Evolutionary conservation across 352 stramenopile genomes (phyloP), one percentile per base, ranked within the genome.

Genomic region (Salisapilia sapeloensis): DNA sequence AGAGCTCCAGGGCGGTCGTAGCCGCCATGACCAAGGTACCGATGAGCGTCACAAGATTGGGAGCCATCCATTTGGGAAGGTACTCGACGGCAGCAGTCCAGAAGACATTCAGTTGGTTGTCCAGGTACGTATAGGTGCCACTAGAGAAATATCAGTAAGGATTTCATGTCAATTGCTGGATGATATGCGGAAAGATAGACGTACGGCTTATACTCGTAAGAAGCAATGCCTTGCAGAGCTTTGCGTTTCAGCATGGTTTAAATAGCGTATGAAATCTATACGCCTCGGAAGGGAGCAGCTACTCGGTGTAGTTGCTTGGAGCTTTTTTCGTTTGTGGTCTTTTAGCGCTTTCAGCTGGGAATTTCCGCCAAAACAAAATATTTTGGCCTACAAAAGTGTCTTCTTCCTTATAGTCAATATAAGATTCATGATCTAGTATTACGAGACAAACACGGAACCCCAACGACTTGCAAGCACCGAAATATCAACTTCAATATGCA

Each of bases 41-140:
- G 22, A 89, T 55, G 59, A 93, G 83, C 24, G 80, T 94, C 31
- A 94, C 77, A 28, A 94, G 67, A 53, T 94, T 94, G 24, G 78
- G 80, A 30, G 80, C 80, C 72, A 92, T 87, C 79, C 76, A 94
- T 13, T 75, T 58, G 16, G 78, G 80, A 28, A 93, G 52, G 32
- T 76, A 60, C 39, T 80, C 52, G 23, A 90, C 80, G 2, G 66
- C 67, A 44, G 69, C 80, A 38, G 65, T 84, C 80, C 80, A 94
- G 41, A 76, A 92, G 42, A 78, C 55, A 38, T 87, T 94, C 8
- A 92, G 56, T 28, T 84, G 44, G 50, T 80, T 85, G 60, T 94
- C 80, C 18, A 94, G 48, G 35, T 76, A 61, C 32, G 80, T 94
- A 57, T 92, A 92, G 38, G 62, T 56, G 21, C 80, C 80, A 5